Evolutionary conservation across 768 basidiomycete species (phyloP), one percentile per base, ranked within the genome.

Genomic region (Leccinum subgranulosum): DNA sequence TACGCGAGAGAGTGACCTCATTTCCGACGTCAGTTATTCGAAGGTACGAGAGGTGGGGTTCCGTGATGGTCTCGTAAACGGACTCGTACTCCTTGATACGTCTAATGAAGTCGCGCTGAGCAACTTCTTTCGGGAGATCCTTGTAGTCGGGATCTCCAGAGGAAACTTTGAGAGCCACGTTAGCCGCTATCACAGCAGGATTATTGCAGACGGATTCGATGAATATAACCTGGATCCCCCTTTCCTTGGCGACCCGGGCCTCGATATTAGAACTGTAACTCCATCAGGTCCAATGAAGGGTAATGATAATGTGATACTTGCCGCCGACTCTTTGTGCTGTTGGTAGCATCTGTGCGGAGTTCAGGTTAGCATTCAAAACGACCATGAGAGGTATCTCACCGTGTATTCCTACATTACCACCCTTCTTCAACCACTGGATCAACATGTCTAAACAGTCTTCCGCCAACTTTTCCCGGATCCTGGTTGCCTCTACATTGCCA

Each of bases 101-200:
- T 56, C 86, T 84, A 55, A 90, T 73, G 71, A 99, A 99, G 75
- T 99, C 97, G 25, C 77, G 78, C 71, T 94, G 86, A 28, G 97
- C 97, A 55, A 86, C 82, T 69, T 94, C 91, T 17, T 79, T 86
- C 1, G 90, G 86, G 73, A 84, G 90, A 65, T 92, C 87, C 67
- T 91, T 90, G 77, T 99, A 99, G 72, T 99, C 97, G 0, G 97
- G 97, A 76, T 99, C 97, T 19, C 97, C 97, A 2, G 92, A 94
- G 56, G 84, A 85, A 48, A 98, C 94, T 76, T 99, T 99, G 59
- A 98, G 81, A 8, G 92, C 94, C 45, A 99, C 87, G 67, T 99
- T 99, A 19, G 95, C 87, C 0, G 97, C 95, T 58, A 99, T 94
- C 61, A 96, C 83, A 2, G 83, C 86, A 1, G 95, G 94, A 73